Evolutionary conservation across 192 early-diverging fungal genomes (phyloP).

Genomic region (Rhizophagus prolifer): DNA sequence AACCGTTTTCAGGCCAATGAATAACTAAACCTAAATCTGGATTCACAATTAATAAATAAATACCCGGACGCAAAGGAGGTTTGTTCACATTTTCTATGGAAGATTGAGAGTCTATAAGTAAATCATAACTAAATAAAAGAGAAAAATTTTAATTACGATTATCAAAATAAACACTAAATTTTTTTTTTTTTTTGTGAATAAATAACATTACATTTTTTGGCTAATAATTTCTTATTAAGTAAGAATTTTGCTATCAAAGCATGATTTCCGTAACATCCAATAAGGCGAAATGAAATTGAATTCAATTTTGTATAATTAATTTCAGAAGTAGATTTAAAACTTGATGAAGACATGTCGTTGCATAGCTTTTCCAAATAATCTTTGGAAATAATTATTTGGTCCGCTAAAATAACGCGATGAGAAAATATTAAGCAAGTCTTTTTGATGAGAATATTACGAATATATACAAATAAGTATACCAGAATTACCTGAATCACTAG

Average conservation of each 20-base stretch:
- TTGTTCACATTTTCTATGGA: neutral
- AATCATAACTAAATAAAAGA: neutral
- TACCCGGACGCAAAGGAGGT: neutral
- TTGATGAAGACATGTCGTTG: conserved; percentile 14
- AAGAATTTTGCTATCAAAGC: too few species aligned
- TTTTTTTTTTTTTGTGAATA: too few species aligned
- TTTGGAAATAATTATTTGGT: conserved; percentile 18
- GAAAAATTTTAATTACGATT: neutral
- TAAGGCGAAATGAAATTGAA: neutral
- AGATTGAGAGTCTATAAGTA: neutral
- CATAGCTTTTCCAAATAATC: conserved; percentile 10
- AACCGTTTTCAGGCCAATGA: conserved; percentile 26
- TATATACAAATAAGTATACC: neutral
- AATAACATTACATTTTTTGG: conserved; percentile 8
- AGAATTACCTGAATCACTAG: neutral
- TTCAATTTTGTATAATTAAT: conserved; percentile 24
- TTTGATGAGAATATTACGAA: too few species aligned
- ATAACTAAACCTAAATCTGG: conserved; percentile 14
- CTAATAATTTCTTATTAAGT: too few species aligned
- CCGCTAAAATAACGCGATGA: neutral
- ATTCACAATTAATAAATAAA: neutral
- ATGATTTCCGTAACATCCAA: conserved; percentile 31
- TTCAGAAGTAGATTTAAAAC: conserved; percentile 19
- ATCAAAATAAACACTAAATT: too few species aligned
- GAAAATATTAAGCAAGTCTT: neutral